Evolutionary conservation across 2,329 filamentous ascomycete species (phyloP).

Genomic region (Sordariomycetes sp.): DNA sequence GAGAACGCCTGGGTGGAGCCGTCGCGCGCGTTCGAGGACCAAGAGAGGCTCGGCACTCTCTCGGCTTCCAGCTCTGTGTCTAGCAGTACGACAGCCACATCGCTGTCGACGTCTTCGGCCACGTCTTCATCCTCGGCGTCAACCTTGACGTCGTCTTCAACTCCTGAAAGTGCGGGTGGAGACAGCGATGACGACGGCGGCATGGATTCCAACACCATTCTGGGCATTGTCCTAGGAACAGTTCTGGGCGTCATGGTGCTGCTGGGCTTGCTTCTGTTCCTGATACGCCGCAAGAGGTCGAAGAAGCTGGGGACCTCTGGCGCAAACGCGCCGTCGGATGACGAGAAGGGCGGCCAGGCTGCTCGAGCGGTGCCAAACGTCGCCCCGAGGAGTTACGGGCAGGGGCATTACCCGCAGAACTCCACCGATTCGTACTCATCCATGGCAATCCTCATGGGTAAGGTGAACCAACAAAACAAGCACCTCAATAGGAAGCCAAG

Average conservation of each 20-base stretch:
- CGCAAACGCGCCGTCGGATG: not conserved
- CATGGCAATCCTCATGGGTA: constrained; percentile 52
- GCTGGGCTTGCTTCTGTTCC: constrained; percentile 58
- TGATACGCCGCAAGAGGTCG: constrained; percentile 40
- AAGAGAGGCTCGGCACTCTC: constrained; percentile 21
- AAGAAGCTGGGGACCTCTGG: not conserved
- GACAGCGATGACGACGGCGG: not conserved
- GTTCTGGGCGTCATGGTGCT: constrained; percentile 61
- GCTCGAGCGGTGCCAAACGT: not conserved
- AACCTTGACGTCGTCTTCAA: not conserved
- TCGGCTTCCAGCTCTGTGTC: constrained; percentile 13
- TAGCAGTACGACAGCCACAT: constrained; percentile 13
- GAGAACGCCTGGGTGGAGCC: constrained; percentile 71
- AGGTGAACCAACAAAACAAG: constrained; percentile 10
- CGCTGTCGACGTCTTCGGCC: constrained; percentile 13
- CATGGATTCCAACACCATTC: constrained; percentile 38
- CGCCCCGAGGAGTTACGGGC: constrained; percentile 19
- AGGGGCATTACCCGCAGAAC: constrained; percentile 35
- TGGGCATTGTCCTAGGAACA: constrained; percentile 74
- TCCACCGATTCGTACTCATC: constrained; percentile 49
- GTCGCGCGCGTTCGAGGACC: constrained; percentile 42
- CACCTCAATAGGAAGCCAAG: constrained; percentile 39
- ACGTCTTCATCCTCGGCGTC: constrained; percentile 10
- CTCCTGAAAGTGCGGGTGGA: constrained; percentile 5
- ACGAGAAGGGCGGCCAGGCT: constrained; percentile 44